Conservation (phyloP, 73 alveolate genomes). For the Uronychia setigera region DNA sequence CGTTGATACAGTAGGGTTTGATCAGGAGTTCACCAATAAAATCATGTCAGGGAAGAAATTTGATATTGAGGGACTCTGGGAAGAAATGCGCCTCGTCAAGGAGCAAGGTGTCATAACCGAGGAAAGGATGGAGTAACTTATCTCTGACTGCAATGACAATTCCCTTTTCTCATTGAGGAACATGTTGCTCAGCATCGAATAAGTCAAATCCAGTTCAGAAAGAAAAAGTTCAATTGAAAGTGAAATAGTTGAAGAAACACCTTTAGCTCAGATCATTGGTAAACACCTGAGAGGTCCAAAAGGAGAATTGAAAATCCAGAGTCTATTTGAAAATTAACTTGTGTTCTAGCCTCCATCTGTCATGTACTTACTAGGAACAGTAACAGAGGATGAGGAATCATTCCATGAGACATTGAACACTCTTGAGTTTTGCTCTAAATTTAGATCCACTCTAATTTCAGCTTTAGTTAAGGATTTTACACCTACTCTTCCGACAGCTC, state of each 20-base stretch:
- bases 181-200: background rate
- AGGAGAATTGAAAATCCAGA: no score
- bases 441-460: background rate
- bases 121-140: background rate
- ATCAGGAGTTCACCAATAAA: constrained; percentile 6
- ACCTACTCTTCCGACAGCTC: background rate
- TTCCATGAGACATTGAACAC: constrained; percentile 23
- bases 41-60: constrained; percentile 9
- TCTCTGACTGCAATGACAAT: constrained; percentile 13
- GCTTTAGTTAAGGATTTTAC: background rate
- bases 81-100: background rate
- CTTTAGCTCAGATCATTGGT: no score
- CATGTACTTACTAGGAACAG: background rate
- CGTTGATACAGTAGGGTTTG: constrained; percentile 27
- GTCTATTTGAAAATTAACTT: no score
- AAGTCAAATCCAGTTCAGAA: no score
- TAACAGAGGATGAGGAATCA: background rate
- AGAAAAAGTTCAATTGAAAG: no score
- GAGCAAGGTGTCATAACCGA: background rate
- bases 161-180: background rate
- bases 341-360: background rate
- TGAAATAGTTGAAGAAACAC: background rate
- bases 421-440: constrained; percentile 21
- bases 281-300: no score
- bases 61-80: background rate